Evolutionary conservation across 768 basidiomycete genomes (phyloP).

Genomic region (Pleurotus giganteus): DNA sequence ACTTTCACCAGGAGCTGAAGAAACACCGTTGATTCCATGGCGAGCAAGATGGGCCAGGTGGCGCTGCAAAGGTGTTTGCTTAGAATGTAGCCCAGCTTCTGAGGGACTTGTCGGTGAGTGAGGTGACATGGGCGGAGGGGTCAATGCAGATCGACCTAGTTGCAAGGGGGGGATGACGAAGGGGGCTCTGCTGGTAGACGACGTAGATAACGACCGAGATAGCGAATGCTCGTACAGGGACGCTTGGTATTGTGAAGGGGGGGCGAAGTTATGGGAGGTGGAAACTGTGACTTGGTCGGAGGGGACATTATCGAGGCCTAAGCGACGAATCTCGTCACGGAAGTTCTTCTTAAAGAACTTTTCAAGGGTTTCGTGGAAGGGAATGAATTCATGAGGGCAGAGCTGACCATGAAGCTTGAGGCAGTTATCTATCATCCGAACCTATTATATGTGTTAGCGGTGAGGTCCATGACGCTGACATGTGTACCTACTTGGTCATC

Average conservation of each 20-base stretch:
- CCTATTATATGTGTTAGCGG: conserved; percentile 35
- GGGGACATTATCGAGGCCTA: conserved; percentile 56
- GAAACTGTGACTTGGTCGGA: conserved; percentile 41
- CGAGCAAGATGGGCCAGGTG: conserved; percentile 80
- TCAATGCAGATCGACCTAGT: conserved; percentile 42
- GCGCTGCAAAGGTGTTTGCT: conserved; percentile 75
- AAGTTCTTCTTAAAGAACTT: conserved; percentile 85
- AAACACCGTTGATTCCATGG: conserved; percentile 80
- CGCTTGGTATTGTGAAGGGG: conserved; percentile 41
- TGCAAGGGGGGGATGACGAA: conserved; percentile 54
- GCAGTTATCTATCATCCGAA: conserved; percentile 79
- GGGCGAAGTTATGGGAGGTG: conserved; percentile 29
- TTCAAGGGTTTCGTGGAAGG: conserved; percentile 89
- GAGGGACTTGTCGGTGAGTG: conserved; percentile 29
- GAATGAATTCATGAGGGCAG: conserved; percentile 85
- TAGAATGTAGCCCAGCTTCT: conserved; percentile 28
- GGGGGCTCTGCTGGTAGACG: conserved; percentile 39
- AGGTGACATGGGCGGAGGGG: conserved; percentile 43
- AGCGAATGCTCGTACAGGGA: conserved; percentile 51
- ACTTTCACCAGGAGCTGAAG: conserved; percentile 70
- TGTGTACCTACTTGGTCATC: conserved; percentile 71
- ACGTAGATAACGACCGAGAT: conserved; percentile 44
- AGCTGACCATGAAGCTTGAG: conserved; percentile 79
- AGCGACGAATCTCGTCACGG: conserved; percentile 73
- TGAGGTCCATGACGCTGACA: neutral